A percentile compares a stretch with the other conserved stretches of the same genome.
phyloP scores from a whole-genome alignment of 2,329 filamentous ascomycete species.

The Colletotrichum caudatum region DNA sequence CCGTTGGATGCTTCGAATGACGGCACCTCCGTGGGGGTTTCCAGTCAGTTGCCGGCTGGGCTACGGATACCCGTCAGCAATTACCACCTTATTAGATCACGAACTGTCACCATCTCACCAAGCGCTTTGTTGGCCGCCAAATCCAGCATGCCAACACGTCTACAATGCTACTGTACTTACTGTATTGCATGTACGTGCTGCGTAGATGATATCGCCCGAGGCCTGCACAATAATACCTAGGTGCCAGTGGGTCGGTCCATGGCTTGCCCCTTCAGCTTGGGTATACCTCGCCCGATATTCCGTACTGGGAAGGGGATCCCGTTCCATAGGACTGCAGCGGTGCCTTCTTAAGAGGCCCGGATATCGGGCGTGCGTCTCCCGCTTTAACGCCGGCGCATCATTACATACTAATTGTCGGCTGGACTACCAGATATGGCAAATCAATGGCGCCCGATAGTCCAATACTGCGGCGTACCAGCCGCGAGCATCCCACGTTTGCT shows the following conservation, averaged over 20 bases:
- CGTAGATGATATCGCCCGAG: background rate
- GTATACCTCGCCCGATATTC: slow-evolving; percentile 1
- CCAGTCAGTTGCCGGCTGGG: slow-evolving; percentile 23
- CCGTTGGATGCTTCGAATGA: slow-evolving; percentile 18
- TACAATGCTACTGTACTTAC: background rate
- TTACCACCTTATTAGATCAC: slow-evolving; percentile 28
- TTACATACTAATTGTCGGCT: slow-evolving; percentile 30
- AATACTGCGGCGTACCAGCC: slow-evolving; percentile 31
- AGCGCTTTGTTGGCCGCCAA: slow-evolving; percentile 5
- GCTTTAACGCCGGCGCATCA: slow-evolving; percentile 35
- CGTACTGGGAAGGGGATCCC: background rate
- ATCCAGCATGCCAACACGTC: slow-evolving; percentile 20
- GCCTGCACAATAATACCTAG: background rate
- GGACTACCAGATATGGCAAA: slow-evolving; percentile 34
- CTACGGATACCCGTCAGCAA: slow-evolving; percentile 1
- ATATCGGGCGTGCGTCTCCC: slow-evolving; percentile 36
- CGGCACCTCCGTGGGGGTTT: slow-evolving; percentile 13
- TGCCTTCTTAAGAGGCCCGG: slow-evolving; percentile 11
- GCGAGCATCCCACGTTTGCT: slow-evolving; percentile 39
- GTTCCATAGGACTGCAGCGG: slow-evolving; percentile 15
- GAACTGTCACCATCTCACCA: slow-evolving; percentile 14
- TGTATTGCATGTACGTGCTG: too few relatives aligned
- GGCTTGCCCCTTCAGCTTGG: slow-evolving; percentile 12
- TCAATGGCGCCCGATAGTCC: slow-evolving; percentile 41
- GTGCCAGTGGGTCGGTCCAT: background rate